A percentile compares a stretch with the other conserved stretches of the same genome.
These are phyloP conservation scores for Colletotrichum lindemuthianum DNA, from an alignment of 2,329 filamentous ascomycete species.

Conservation along the genomic window DNA sequence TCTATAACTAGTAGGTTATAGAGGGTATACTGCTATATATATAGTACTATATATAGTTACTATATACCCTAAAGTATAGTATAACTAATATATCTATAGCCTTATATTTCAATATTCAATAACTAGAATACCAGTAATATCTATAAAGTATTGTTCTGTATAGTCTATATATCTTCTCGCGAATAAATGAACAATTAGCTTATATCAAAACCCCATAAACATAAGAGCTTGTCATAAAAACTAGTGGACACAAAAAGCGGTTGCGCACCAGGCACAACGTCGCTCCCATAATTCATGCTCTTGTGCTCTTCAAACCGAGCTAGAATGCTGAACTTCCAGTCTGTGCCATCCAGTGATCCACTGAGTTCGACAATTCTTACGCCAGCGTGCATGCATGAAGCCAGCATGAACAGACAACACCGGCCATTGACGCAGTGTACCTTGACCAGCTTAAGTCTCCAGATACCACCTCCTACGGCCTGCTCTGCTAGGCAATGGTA, in stretches of 20 bases:
- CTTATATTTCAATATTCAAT: too few relatives aligned
- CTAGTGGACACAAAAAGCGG: conserved; percentile 73
- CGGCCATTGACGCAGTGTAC: conserved; percentile 40
- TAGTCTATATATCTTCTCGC: too few relatives aligned
- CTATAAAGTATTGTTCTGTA: too few relatives aligned
- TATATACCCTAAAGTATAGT: too few relatives aligned
- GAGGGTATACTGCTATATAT: too few relatives aligned
- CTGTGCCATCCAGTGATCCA: conserved; percentile 45
- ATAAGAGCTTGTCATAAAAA: conserved; percentile 79
- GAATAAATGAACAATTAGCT: too few relatives aligned
- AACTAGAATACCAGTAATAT: too few relatives aligned
- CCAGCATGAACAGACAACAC: conserved; percentile 66
- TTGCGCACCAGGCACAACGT: conserved; percentile 61
- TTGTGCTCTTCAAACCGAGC: conserved; percentile 84
- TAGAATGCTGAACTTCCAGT: conserved; percentile 72
- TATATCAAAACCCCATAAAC: conserved; percentile 63
- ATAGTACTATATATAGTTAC: too few relatives aligned
- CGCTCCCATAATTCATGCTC: conserved; percentile 95
- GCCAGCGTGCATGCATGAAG: conserved; percentile 95
- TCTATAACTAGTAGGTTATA: too few relatives aligned
- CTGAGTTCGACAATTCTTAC: conserved; percentile 68
- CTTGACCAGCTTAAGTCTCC: conserved; percentile 77
- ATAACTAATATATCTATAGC: too few relatives aligned
- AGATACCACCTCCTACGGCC: conserved; percentile 84
- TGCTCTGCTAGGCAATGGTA: conserved; percentile 68